Evolutionary conservation across 208 protist genomes (phyloP), one percentile per base, ranked within the genome.

Genomic region (Leishmania gerbilli): DNA sequence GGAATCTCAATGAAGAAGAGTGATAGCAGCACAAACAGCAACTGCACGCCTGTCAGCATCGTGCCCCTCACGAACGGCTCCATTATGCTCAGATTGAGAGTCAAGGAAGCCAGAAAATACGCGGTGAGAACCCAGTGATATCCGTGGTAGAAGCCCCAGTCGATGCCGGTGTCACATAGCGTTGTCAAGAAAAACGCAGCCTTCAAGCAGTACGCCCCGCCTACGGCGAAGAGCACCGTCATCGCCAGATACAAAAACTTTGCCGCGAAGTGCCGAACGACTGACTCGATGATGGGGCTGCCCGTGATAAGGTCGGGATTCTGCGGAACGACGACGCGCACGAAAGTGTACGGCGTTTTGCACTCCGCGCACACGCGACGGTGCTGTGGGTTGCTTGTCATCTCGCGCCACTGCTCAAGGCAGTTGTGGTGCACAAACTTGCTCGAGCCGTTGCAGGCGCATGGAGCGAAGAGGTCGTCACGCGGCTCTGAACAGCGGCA

Each of bases 341-440:
- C 77, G 0, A 85, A 68, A 31, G 78, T 81, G 65, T 85, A 85
- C 37, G 82, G 82, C n/a, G 82, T 82, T 55, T 85, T 85, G 77
- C 82, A 85, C 74, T 85, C 82, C 4, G 82, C 82, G 60, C 82
- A 85, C 60, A 85, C 77, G 74, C 77, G 77, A 51, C 82, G 82
- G 77, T 85, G 82, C 64, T 81, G 71, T 1, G 82, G 77, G 45
- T 85, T 85, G 77, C 77, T 79, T 17, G 82, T 85, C 82, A 82
- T 85, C 65, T 79, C 74, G 37, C 82, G 77, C 82, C 82, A 85
- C 72, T 65, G 82, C 77, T 85, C 82, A 13, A 85, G 77, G 42
- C 82, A 85, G 62, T 31, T 65, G 77, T 79, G 82, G 64, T 85
- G 82, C 62, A 85, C 82, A 45, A 79, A 82, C 64, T 79, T 78